Base-by-base conservation (phyloP, 2,329 filamentous ascomycete genomes). In the Nemania bipapillata region DNA sequence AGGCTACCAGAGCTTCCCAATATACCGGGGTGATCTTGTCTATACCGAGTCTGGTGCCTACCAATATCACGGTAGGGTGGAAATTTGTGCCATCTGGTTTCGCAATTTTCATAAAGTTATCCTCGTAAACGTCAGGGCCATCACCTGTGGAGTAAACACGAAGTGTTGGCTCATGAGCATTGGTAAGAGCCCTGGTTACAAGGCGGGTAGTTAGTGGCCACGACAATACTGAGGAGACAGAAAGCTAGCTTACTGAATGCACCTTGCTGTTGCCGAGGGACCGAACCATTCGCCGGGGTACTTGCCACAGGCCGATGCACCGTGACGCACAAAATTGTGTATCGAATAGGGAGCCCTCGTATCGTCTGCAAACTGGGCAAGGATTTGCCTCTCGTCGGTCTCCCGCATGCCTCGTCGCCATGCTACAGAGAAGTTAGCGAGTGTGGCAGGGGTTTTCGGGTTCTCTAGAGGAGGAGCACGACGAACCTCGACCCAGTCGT, bases 201-300 rank as follows among this genome's bases (percentile, higher is more conserved):
- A 64, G 12, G n/a, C n/a, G n/a, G 15, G 28, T 22, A 4, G 68
- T 73, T 28, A 73, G 70, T 30, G n/a, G 40, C 30, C 22, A 63
- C 11, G 40, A 32, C 11, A 22, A 40, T n/a, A 37, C 32, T 17
- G 20, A 55, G 32, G 42, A 42, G 35, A 40, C 6, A 24, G n/a
- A 35, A 37, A 37, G 8, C 24, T 12, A 24, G 54, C 28, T 79
- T 83, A 96, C 94, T 96, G 91, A 73, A 99, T 97, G 79, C 96
- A 98, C 65, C 91, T 89, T 54, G 96, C 94, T 9, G 96, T 96
- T 6, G 96, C 96, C 20, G 94, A 97, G n/a, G 96, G 96, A 0
- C 96, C 96, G 81, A 99, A 99, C 96, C 96, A 99, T 81, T 98
- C 93, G 42, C 96, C 96, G 0, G 96, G 96, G 76, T 96, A 92